Base-by-base conservation (phyloP, 2,329 filamentous ascomycete genomes). In the Paraphoma chrysanthemicola region DNA sequence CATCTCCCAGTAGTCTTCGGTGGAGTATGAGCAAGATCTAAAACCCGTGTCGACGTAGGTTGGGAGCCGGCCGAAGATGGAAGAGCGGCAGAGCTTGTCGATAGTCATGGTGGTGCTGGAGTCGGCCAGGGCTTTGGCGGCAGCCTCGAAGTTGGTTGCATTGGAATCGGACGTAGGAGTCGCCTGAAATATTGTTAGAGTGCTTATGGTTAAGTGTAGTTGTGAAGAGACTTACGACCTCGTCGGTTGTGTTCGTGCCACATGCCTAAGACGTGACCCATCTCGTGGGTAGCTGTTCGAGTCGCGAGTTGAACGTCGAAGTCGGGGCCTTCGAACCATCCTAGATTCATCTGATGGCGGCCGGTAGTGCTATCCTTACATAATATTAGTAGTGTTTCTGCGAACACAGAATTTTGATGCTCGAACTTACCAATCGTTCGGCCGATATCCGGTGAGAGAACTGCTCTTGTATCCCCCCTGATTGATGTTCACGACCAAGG, bases 181-280 rank as follows among this genome's bases (percentile, higher is more conserved):
- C 12, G 23, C 33, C 46, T 51, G n/a, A 50, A 46, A 16, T 44
- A 30, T 8, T 41, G 29, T 6, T 52, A 12, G 33, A 36, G 33
- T 36, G 3, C 3, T 10, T 10, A 10, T 36, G 33, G 6, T 36
- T 36, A 10, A 10, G 33, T 10, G 33, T 10, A 2, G 3, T 14
- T 10, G 42, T 23, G 33, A 4, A 9, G 9, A 6, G 38, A 33
- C 50, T 53, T 41, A 57, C 57, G 44, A 43, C 52, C 47, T 46
- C 14, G 14, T 14, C 51, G 47, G 23, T 54, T 51, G 8, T 54
- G 57, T 47, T 60, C 48, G 16, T 56, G 57, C 3, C 10, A n/a
- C 14, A 56, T n/a, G 9, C 47, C 51, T 4, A 60, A 23, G 18
- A 56, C 30, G 46, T 57, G 57, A 1, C 57, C 51, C 6, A 60